A percentile compares a stretch with the other conserved stretches of the same genome.
These are phyloP conservation scores for Colletotrichum euphorbiae DNA, from an alignment of 2,329 filamentous ascomycete species.

Conservation along the genomic window DNA sequence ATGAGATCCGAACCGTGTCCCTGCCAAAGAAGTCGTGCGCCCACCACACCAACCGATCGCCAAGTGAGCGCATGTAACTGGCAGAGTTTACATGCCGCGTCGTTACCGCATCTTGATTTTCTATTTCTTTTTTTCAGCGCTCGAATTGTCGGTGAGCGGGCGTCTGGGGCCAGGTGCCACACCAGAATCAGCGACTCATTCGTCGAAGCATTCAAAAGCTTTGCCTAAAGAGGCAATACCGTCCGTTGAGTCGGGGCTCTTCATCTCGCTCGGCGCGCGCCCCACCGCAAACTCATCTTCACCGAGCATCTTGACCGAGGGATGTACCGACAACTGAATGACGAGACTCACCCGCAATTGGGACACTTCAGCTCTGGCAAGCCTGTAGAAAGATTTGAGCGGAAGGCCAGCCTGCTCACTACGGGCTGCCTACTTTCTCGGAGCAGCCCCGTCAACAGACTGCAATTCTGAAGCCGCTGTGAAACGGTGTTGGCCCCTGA, in stretches of 20 bases:
- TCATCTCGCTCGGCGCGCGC: slow-evolving; percentile 31
- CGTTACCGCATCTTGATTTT: background rate
- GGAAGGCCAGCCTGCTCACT: no score
- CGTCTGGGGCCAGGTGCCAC: slow-evolving; percentile 13
- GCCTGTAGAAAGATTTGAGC: no score
- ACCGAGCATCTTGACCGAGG: slow-evolving; percentile 2
- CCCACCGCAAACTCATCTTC: background rate
- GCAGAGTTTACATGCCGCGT: background rate
- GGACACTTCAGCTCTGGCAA: background rate
- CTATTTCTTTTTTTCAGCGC: background rate
- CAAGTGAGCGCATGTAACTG: background rate
- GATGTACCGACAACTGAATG: background rate
- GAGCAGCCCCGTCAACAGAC: background rate
- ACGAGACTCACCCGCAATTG: background rate
- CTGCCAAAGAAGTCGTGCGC: background rate
- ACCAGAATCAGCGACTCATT: slow-evolving; percentile 28
- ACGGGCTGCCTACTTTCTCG: no score
- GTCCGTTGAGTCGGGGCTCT: slow-evolving; percentile 4
- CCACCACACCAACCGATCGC: background rate
- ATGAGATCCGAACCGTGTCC: background rate
- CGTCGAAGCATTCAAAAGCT: slow-evolving; percentile 15
- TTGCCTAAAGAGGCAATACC: background rate
- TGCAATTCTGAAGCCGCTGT: background rate
- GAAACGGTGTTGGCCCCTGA: slow-evolving; percentile 1
- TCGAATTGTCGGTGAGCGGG: slow-evolving; percentile 29